phyloP scores from a whole-genome alignment of 306 rosid genomes.

The Ormosia emarginata region DNA sequence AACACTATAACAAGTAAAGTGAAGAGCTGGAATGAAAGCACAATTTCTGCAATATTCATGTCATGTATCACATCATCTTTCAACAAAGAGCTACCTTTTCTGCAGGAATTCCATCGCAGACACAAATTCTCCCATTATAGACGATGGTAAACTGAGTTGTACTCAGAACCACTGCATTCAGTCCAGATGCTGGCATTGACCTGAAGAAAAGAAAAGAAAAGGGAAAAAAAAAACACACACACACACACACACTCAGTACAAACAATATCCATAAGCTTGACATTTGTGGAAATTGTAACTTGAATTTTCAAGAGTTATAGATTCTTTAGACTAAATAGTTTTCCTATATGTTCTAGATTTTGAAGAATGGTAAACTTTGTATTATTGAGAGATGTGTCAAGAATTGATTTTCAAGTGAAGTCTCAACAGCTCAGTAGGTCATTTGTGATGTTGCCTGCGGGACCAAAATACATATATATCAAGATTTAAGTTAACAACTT shows the following conservation, averaged over 20 bases:
- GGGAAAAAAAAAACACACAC: too few species aligned
- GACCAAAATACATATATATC: not conserved
- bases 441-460: not conserved
- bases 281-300: not conserved
- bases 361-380: not conserved
- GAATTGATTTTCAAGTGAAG: not conserved
- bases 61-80: not conserved
- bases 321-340: not conserved
- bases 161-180: conserved; percentile 1
- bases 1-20: not conserved
- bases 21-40: not conserved
- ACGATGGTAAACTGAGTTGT: conserved; percentile 48
- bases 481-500: not conserved
- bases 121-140: conserved; percentile 53
- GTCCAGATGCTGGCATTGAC: conserved; percentile 40
- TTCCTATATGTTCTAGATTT: not conserved
- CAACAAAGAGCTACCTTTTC: conserved; percentile 42
- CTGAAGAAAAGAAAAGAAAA: conserved; percentile 21
- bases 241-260: not conserved
- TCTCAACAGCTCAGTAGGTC: not conserved
- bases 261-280: not conserved
- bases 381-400: not conserved
- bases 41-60: not conserved
- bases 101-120: conserved; percentile 61
- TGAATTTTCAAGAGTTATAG: not conserved